A percentile compares a stretch with the other conserved stretches of the same genome.
Conservation (phyloP, 2,329 filamentous ascomycete genomes). For the Lachnellula arida region DNA sequence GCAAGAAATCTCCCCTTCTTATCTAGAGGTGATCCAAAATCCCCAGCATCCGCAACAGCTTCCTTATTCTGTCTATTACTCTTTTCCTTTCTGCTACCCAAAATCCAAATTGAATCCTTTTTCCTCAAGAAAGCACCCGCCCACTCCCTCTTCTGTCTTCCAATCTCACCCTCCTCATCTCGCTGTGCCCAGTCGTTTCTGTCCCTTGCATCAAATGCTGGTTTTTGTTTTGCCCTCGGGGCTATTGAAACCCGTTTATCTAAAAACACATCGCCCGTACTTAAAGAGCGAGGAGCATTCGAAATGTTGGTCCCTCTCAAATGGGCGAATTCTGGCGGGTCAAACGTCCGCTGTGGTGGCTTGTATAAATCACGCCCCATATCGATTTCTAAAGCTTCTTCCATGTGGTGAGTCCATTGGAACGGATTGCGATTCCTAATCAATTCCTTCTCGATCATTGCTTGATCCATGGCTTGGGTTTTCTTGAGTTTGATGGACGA, state of each 20-base stretch:
- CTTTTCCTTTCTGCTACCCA: conserved; percentile 38
- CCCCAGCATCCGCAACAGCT: conserved; percentile 15
- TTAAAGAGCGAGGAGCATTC: conserved; percentile 18
- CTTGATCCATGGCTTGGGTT: conserved; percentile 23
- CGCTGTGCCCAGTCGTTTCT: conserved; percentile 53
- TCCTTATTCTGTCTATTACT: conserved; percentile 20
- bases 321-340: conserved; percentile 16
- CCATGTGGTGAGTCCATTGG: conserved; percentile 36
- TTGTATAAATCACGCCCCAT: conserved; percentile 26
- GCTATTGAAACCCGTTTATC: conserved; percentile 10
- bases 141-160: conserved; percentile 20
- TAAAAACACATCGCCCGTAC: conserved; percentile 23
- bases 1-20: conserved; percentile 24
- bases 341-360: conserved; percentile 32
- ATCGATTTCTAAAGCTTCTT: conserved; percentile 34
- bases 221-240: conserved; percentile 11
- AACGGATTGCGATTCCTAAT: conserved; percentile 40
- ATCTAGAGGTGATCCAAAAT: conserved; percentile 14
- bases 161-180: conserved; percentile 33
- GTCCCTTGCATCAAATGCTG: conserved; percentile 15
- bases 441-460: conserved; percentile 35
- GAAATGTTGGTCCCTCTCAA: conserved; percentile 5
- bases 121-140: conserved; percentile 35
- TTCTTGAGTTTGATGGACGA: conserved; percentile 15
- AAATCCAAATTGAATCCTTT: conserved; percentile 46